phyloP scores from a whole-genome alignment of 2,329 filamentous ascomycete genomes.

The Trichoderma pleuroti region DNA sequence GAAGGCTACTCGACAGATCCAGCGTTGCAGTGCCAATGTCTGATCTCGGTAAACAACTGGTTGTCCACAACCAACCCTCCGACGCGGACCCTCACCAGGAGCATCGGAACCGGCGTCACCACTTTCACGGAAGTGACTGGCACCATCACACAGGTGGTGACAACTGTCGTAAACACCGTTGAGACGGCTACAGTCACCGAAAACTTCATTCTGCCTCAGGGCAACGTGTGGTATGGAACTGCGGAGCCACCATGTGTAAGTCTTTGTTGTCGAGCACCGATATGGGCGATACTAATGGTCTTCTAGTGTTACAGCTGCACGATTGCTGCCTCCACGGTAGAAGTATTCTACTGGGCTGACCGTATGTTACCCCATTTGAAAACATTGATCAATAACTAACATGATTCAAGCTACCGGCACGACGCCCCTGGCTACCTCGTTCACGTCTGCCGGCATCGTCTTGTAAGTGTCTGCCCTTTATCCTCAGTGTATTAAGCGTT shows the following conservation, averaged over 20 bases:
- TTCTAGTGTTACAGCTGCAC: slow-evolving; percentile 18
- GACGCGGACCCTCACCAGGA: neutral
- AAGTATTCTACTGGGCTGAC: slow-evolving; percentile 12
- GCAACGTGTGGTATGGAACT: slow-evolving; percentile 12
- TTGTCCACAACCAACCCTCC: neutral
- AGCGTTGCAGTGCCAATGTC: slow-evolving; percentile 14
- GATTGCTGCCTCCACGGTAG: slow-evolving; percentile 13
- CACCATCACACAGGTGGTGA: neutral
- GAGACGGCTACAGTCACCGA: neutral
- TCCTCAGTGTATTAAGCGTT: neutral
- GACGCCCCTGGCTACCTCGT: neutral
- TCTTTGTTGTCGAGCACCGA: neutral
- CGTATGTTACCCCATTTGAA: neutral
- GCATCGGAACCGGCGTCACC: slow-evolving; percentile 11
- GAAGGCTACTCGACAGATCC: slow-evolving; percentile 4
- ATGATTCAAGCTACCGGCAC: neutral
- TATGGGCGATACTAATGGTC: neutral
- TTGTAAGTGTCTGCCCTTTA: neutral
- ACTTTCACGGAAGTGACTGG: neutral
- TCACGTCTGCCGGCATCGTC: slow-evolving; percentile 6
- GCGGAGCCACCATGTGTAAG: slow-evolving; percentile 16
- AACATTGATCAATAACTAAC: neutral
- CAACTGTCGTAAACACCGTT: neutral
- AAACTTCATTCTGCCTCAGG: neutral
- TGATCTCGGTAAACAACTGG: slow-evolving; percentile 9